Base-by-base conservation (phyloP, 1,284 basidiomycete genomes). In the Kalmanozyma brasiliensis region DNA sequence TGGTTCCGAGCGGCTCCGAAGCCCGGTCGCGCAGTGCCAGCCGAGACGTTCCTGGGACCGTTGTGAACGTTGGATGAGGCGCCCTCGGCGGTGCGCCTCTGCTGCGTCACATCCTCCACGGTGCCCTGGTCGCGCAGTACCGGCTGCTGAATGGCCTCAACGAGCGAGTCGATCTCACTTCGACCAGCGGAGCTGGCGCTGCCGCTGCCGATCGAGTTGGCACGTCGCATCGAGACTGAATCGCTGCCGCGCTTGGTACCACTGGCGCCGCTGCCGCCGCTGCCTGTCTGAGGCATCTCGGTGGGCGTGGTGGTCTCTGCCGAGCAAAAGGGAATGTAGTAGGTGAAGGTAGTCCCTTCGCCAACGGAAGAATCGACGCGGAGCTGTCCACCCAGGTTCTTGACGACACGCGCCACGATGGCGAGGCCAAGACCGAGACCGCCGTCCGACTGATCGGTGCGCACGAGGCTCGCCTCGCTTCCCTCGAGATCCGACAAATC, bases 351-450 rank as follows among this genome's bases (percentile, higher is more conserved):
- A 36, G 89, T 90, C n/a, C 91, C 91, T 76, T 87, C 83, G 44
- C 84, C 85, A 6, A 89, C 85, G 48, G 87, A 86, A 0, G 90
- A 92, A 69, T 92, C 89, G 2, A 91, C 91, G 5, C 90, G 88
- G 11, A 93, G 85, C 79, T 91, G 90, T 2, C 91, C 91, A 1
- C 88, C 88, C 0, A 92, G 85, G 74, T 92, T 91, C 78, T 90
- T 89, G 7, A 92, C 89, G 30, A 92, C 91, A n/a, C 91, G 86
- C 0, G 90, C 90, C 5, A 92, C 91, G 8, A 92, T 89, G 11
- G 91, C 91, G 8, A 92, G 84, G 23, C 91, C 91, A 11, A 92
- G 85, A 13, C 90, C 90, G 9, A 79, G 56, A 16, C 68, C 73
- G 44, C 68, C 41, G 34, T 74, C 72, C 7, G 68, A 66, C 37